Base-by-base conservation (phyloP, 495 filamentous ascomycete genomes). In the Umbilicaria muhlenbergii region DNA sequence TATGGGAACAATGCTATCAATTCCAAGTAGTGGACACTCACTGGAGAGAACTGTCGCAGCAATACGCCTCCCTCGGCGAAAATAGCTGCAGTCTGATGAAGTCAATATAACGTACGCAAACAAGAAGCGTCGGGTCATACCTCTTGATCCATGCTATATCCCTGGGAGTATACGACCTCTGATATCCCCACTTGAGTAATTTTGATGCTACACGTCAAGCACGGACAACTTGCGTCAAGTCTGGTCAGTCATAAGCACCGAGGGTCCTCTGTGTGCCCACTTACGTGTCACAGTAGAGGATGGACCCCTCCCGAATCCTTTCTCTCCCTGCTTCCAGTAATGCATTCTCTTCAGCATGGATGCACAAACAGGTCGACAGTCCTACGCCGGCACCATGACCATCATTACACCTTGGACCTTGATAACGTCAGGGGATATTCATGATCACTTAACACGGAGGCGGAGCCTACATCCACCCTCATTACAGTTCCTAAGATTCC, bases 281-380 rank as follows among this genome's bases (percentile, higher is more conserved):
- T 57, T 57, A 78, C 58, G 91, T 98, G 58, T 96, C 84, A 55
- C 91, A 95, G 57, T 98, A 98, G 24, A 98, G 66, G 42, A 81
- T 81, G 11, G 83, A 69, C 10, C 80, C 70, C 39, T 81, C 77
- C 32, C 86, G 69, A 50, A 98, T 83, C 16, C 91, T 69, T 60
- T 96, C 91, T 48, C 89, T 70, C 1, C 91, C 91, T 24, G 92
- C 91, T 64, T 96, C 91, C 17, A 98, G 66, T 34, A 98, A 62
- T 0, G 91, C 91, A 59, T 98, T 98, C 63, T 98, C 91, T 64
- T 98, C 91, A 0, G 91, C 91, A 58, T 98, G 91, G 11, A 98
- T 72, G 58, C 91, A 98, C 24, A 95, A 69, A 52, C 91, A 98
- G 15, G 91, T 93, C 1, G 75, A 75, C 28, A 96, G 66, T 0